Base-by-base conservation (phyloP, 2,329 filamentous ascomycete genomes). In the Stenocarpella maydis region DNA sequence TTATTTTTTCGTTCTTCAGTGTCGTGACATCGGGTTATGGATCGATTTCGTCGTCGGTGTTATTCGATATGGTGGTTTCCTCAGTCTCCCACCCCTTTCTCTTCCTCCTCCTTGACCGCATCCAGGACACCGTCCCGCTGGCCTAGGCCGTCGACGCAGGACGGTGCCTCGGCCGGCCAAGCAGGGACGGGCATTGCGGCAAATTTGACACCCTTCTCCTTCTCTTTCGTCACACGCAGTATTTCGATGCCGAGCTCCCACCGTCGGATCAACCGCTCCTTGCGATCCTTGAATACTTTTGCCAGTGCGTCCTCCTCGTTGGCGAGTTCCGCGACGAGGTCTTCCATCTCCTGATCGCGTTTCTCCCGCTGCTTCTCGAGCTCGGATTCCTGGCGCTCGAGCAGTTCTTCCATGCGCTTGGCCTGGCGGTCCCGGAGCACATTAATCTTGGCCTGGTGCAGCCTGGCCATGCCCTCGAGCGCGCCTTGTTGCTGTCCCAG, bases 371-470 rank as follows among this genome's bases (percentile, higher is more conserved):
- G 76, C 55, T 79, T 80, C 28, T 81, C 78, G 63, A 86, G 74
- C 74, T 90, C 88, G 1, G 76, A 76, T 70, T 86, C 84, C 73
- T 91, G 88, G 28, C 85, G 81, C 47, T 84, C 82, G 1, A 87
- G 77, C 4, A 90, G 80, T 71, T 89, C 85, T 74, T 90, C 88
- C 81, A 90, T 85, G 37, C 85, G 82, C 75, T 88, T 89, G 1
- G 87, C 83, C 75, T 91, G 89, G 50, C 86, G 85, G 70, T 90
- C 88, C n/a, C 88, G 83, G 81, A 91, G 84, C 31, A 90, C 88
- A 73, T 90, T 90, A 76, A 91, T 89, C 75, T 86, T 87, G 47
- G 86, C 82, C 73, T 88, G 82, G 71, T 90, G 87, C 3, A 88
- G 79, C 45, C 86, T 83, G 70, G 86, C 84, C 82, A 90, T 85